Conservation (phyloP, 2,329 filamentous ascomycete species). For the Trichoderma atrobrunneum region DNA sequence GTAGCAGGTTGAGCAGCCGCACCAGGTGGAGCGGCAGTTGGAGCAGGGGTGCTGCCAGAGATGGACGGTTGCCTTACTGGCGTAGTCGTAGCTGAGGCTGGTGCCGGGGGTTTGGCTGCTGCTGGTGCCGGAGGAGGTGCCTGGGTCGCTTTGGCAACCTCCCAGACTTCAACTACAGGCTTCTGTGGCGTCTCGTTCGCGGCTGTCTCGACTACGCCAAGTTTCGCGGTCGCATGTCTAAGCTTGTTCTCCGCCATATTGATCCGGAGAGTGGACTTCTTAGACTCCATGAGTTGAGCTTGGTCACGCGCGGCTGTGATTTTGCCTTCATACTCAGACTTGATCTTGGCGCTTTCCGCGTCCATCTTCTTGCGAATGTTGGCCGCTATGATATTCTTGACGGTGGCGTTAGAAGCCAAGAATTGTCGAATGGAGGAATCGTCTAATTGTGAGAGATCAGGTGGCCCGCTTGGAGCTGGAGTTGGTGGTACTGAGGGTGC, state of each 20-base stretch:
- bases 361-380: conserved; percentile 71
- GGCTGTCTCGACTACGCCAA: conserved; percentile 75
- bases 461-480: conserved; percentile 35
- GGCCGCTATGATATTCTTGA: conserved; percentile 56
- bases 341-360: conserved; percentile 59
- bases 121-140: conserved; percentile 28
- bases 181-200: conserved; percentile 81
- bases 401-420: conserved; percentile 53
- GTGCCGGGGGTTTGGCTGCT: conserved; percentile 12
- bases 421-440: conserved; percentile 58
- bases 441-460: conserved; percentile 48
- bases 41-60: conserved; percentile 21
- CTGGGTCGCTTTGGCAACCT: conserved; percentile 61
- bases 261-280: conserved; percentile 70
- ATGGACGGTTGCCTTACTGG: conserved; percentile 26
- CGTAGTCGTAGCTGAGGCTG: conserved; percentile 23
- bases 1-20: background rate
- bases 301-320: conserved; percentile 55
- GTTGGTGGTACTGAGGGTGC: conserved; percentile 31
- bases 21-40: background rate
- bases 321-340: conserved; percentile 55
- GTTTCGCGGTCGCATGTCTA: conserved; percentile 64
- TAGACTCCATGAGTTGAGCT: conserved; percentile 69
- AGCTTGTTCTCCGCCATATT: conserved; percentile 75
- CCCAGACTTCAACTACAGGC: conserved; percentile 84